A percentile compares a stretch with the other conserved stretches of the same genome.
These are phyloP conservation scores for Tylopilus sp. DNA, from an alignment of 1,284 basidiomycete species.

Conservation along the genomic window DNA sequence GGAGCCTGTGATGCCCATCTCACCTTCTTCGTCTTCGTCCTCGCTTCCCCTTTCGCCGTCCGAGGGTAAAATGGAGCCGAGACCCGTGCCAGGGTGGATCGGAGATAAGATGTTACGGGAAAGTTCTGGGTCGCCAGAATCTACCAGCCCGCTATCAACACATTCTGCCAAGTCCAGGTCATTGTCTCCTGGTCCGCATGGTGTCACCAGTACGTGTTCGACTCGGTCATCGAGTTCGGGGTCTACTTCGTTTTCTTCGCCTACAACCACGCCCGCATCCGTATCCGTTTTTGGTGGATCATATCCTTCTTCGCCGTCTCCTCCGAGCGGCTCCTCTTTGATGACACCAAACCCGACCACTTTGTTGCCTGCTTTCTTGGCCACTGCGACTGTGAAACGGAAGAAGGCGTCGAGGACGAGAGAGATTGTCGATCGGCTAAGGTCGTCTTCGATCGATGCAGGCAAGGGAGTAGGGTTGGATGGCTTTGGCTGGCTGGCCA, in stretches of 20 bases:
- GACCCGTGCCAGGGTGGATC: background rate
- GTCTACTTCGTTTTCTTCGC: slow-evolving; percentile 11
- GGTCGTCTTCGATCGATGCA: slow-evolving; percentile 25
- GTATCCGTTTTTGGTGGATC: slow-evolving; percentile 10
- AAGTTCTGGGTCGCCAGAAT: background rate
- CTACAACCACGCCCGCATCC: slow-evolving; percentile 5
- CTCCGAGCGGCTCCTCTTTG: background rate
- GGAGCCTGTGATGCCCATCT: slow-evolving; percentile 22
- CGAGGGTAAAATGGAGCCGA: slow-evolving; percentile 5
- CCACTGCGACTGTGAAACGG: slow-evolving; percentile 19
- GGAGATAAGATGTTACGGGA: slow-evolving; percentile 3
- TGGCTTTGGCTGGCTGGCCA: slow-evolving; percentile 15
- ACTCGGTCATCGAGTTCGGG: slow-evolving; percentile 10
- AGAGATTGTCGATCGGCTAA: slow-evolving; percentile 29
- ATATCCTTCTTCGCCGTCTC: slow-evolving; percentile 14
- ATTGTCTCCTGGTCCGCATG: slow-evolving; percentile 17
- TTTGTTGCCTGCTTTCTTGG: slow-evolving; percentile 25
- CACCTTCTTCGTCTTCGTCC: slow-evolving; percentile 24
- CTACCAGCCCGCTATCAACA: background rate
- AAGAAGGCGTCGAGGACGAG: slow-evolving; percentile 30
- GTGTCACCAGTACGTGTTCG: slow-evolving; percentile 2
- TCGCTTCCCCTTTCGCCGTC: slow-evolving; percentile 19
- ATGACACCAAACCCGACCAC: slow-evolving; percentile 10
- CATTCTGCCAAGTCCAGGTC: slow-evolving; percentile 14
- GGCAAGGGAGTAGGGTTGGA: slow-evolving; percentile 16